Evolutionary conservation across 2,329 filamentous ascomycete species (phyloP).

Genomic region (Penicillium sp.): DNA sequence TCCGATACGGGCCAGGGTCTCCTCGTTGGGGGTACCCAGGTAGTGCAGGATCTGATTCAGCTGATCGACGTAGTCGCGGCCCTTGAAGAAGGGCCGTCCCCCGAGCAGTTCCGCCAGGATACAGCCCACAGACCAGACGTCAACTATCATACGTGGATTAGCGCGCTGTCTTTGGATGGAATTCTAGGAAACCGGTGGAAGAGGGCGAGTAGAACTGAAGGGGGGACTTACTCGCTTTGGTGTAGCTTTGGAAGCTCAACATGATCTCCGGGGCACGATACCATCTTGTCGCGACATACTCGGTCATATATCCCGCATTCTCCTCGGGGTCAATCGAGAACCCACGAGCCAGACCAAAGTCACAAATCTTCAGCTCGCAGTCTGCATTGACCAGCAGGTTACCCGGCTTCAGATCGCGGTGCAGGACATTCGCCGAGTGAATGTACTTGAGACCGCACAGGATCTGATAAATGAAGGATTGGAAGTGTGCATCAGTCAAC

Average conservation of each 20-base stretch:
- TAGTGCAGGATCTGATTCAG: conserved; percentile 99
- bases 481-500: conserved; percentile 97
- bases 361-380: conserved; percentile 98
- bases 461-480: conserved; percentile 99
- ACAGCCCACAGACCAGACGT: conserved; percentile 98
- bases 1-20: conserved; percentile 89
- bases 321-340: conserved; percentile 98
- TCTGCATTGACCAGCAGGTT: conserved; percentile 98
- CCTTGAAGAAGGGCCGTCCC: conserved; percentile 98
- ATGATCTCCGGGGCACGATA: conserved; percentile 99
- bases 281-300: conserved; percentile 98
- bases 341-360: conserved; percentile 93
- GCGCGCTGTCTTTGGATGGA: background rate
- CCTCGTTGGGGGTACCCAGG: conserved; percentile 93
- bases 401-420: conserved; percentile 94
- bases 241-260: conserved; percentile 99
- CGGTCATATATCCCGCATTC: conserved; percentile 99
- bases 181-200: no score
- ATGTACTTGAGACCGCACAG: conserved; percentile 99
- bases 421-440: conserved; percentile 95
- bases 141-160: conserved; percentile 62
- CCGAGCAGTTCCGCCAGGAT: conserved; percentile 95
- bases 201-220: no score
- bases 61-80: conserved; percentile 98
- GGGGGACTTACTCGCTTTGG: conserved; percentile 88